Percentiles rank a stretch among this genome's conserved stretches.
Evolutionary conservation across 345 rosid species (phyloP).

Genomic region (Aquilaria yunnanensis): DNA sequence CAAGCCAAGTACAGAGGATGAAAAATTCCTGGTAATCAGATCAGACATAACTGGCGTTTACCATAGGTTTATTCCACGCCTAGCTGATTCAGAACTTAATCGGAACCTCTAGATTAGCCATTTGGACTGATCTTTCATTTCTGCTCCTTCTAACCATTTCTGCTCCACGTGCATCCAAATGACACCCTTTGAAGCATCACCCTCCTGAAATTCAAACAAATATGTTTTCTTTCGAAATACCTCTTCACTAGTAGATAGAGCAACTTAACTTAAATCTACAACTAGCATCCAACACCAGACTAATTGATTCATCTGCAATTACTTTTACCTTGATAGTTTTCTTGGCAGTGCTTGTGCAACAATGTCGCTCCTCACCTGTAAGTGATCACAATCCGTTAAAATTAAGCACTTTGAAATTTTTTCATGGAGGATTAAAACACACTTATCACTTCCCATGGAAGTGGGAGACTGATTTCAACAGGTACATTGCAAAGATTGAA

Average conservation of each 20-base stretch:
- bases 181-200: conserved; percentile 22
- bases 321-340: conserved; percentile 45
- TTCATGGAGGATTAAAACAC: neutral
- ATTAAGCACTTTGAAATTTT: neutral
- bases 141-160: conserved; percentile 59
- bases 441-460: neutral
- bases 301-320: neutral
- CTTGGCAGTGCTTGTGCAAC: conserved; percentile 51
- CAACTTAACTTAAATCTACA: neutral
- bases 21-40: too few relatives aligned
- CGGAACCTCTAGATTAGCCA: conserved; percentile 27
- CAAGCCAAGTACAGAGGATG: too few relatives aligned
- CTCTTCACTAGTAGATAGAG: neutral
- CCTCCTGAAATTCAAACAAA: conserved; percentile 29
- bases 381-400: neutral
- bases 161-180: conserved; percentile 57
- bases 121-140: conserved; percentile 33
- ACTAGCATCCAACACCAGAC: neutral
- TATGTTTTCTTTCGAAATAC: neutral
- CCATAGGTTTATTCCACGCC: too few relatives aligned
- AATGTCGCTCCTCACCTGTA: conserved; percentile 52
- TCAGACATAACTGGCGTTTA: too few relatives aligned
- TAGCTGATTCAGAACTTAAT: too few relatives aligned
- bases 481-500: neutral
- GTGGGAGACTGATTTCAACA: neutral